Evolutionary conservation across 805 yeast species (phyloP), one percentile per base, ranked within the genome.

Genomic region (Metschnikowia peoriensis): DNA sequence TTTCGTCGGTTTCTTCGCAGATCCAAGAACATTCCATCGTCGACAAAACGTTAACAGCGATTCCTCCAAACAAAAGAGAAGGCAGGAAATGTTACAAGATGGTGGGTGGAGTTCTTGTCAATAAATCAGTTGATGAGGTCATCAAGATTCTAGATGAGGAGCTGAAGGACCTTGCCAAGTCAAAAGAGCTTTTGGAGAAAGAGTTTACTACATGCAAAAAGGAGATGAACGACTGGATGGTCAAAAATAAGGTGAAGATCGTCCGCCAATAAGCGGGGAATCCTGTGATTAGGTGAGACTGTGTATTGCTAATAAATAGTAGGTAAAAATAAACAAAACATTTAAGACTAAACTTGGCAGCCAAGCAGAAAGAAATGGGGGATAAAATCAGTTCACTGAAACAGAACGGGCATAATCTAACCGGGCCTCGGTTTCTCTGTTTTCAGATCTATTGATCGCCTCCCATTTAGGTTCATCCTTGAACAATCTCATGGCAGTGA

Each of bases 401-500:
- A 72, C 66, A 6, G 67, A 54, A 28, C 64, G 59, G 34, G 70
- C 70, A 49, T 74, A 74, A n/a, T 62, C 63, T 14, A 55, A 29
- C 44, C 79, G 67, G 15, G 77, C 77, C 28, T 61, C 66, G n/a
- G 72, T 66, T 28, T 57, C 49, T 37, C 61, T 61, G 34, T 66
- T 64, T 34, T 66, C 64, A 35, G 89, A 88, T 54, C 96, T 80
- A 64, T 83, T 81, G 62, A 88, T 80, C 8, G 97, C 96, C 37
- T 86, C 82, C 99, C 99, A 93, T 67, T 91, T 93, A 28, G 98
- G 98, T 72, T 92, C 97, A 61, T 90, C 97, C 68, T 90, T 83
- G 75, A 93, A 93, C 61, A 93, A 71, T 59, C 99, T 77, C 63
- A 88, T 67, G 4, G 98, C 96, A 53, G 81, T 80, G 59, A 93